These are phyloP conservation scores for Daldinia concentrica DNA, from an alignment of 495 filamentous ascomycete species.

Conservation along the genomic window DNA sequence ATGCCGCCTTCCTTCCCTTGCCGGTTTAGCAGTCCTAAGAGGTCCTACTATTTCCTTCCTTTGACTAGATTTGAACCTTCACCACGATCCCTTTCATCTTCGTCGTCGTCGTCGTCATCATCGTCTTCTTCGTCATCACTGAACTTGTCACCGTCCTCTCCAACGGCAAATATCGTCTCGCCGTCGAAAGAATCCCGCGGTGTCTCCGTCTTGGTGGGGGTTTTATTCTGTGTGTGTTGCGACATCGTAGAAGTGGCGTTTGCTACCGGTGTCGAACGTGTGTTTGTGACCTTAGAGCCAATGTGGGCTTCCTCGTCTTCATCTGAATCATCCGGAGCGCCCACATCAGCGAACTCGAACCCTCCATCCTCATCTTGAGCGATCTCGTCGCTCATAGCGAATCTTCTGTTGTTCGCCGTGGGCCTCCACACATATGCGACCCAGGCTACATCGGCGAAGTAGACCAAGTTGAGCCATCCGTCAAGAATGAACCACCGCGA, in stretches of 20 bases:
- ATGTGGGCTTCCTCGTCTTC: slow-evolving; percentile 60
- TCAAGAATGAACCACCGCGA: slow-evolving; percentile 97
- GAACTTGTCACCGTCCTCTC: slow-evolving; percentile 80
- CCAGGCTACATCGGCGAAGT: slow-evolving; percentile 88
- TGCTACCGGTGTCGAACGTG: slow-evolving; percentile 23
- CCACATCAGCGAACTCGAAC: slow-evolving; percentile 95
- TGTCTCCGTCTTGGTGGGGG: slow-evolving; percentile 51
- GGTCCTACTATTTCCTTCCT: slow-evolving; percentile 50
- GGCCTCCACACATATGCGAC: slow-evolving; percentile 98
- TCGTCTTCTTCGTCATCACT: slow-evolving; percentile 63
- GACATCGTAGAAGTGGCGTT: slow-evolving; percentile 27
- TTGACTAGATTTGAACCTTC: slow-evolving; percentile 67
- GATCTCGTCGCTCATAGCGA: slow-evolving; percentile 99
- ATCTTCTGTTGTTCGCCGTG: slow-evolving; percentile 94
- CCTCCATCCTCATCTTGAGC: slow-evolving; percentile 96
- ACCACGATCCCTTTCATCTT: slow-evolving; percentile 66
- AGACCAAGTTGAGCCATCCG: slow-evolving; percentile 97
- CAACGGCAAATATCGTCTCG: slow-evolving; percentile 94
- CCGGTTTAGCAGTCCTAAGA: slow-evolving; percentile 10
- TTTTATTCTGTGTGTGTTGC: slow-evolving; percentile 51
- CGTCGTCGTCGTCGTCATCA: slow-evolving; percentile 71
- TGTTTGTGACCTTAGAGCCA: slow-evolving; percentile 48
- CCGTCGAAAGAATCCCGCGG: slow-evolving; percentile 82
- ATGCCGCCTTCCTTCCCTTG: slow-evolving; percentile 14
- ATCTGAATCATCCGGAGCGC: slow-evolving; percentile 76